Evolutionary conservation across 306 rosid species (phyloP), one percentile per base, ranked within the genome.

Genomic region (Quercus robur): DNA sequence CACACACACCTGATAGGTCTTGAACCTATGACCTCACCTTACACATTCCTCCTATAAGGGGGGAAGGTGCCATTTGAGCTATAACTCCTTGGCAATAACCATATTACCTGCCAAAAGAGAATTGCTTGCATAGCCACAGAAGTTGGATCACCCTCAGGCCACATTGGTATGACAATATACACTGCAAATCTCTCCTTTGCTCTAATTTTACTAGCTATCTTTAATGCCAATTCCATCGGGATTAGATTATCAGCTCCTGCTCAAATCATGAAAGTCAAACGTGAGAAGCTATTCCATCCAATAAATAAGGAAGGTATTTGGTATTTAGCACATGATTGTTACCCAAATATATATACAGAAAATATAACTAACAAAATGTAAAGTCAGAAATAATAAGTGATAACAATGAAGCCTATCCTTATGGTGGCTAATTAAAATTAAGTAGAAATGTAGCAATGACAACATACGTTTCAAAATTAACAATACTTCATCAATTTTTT

Each of bases 81-180:
- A 49, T 0, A 49, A 3, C 15, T 49, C 54, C 3, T 49, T 12
- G 15, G 15, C 13, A 49, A 49, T 49, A 12, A 49, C 15, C 54
- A 12, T 74, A 71, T 15, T 86, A 93, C 99, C 99, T 93, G 99
- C 98, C 98, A 95, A 85, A 74, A 95, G 71, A 95, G 99, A 70
- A 95, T 95, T 90, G 91, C 99, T 89, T 93, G 99, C 97, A 93
- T 46, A 38, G 98, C 19, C 35, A 54, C 92, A 59, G 91, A 35
- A 56, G 82, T 91, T 19, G 99, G 99, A 87, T 91, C 97, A 80
- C 99, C 99, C 88, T 95, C 97, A 35, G 97, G 99, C 99, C 99
- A 95, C 98, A 93, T 79, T 19, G 99, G 98, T 80, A 93, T 19
- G 49, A 95, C 83, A 80, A 91, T 18, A 78, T 93, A 95, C 75